phyloP scores from a whole-genome alignment of 352 stramenopile species.

The Lagenidium giganteum region DNA sequence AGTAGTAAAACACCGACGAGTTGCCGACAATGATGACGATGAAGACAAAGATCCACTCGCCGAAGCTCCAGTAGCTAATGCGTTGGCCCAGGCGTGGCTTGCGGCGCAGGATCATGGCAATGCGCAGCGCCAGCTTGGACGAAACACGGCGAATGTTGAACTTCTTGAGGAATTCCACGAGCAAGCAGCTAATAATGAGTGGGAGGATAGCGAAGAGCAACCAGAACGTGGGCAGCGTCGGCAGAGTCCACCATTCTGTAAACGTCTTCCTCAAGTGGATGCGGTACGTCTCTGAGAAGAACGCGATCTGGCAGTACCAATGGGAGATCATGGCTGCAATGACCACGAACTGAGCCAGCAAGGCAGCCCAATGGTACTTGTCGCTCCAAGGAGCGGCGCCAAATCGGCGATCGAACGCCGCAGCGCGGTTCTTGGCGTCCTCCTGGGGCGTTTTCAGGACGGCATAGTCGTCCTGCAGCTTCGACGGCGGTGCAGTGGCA shows the following conservation, averaged over 20 bases:
- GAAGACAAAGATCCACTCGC: slow-evolving; percentile 34
- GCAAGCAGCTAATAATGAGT: slow-evolving; percentile 25
- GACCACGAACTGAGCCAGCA: slow-evolving; percentile 24
- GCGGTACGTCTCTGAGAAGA: too few relatives aligned
- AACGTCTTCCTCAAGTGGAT: too few relatives aligned
- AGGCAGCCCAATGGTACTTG: slow-evolving; percentile 5
- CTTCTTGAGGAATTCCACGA: slow-evolving; percentile 31
- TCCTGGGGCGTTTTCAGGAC: too few relatives aligned
- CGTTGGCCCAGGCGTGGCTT: slow-evolving; percentile 24
- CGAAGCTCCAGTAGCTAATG: slow-evolving; percentile 26
- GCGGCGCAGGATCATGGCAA: slow-evolving; percentile 31
- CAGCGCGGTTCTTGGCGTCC: too few relatives aligned
- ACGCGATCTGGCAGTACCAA: slow-evolving; percentile 22
- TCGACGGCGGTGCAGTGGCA: too few relatives aligned
- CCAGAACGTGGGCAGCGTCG: slow-evolving; percentile 35
- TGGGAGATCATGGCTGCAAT: slow-evolving; percentile 22
- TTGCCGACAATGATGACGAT: slow-evolving; percentile 32
- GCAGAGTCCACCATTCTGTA: slow-evolving; percentile 32
- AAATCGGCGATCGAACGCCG: too few relatives aligned
- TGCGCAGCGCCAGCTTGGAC: slow-evolving; percentile 18
- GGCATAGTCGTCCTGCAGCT: too few relatives aligned
- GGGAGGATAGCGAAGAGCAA: slow-evolving; percentile 36
- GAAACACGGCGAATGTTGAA: slow-evolving; percentile 32
- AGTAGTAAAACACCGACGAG: slow-evolving; percentile 19
- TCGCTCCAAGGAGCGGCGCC: too few relatives aligned